Base-by-base conservation (phyloP, 129 eudicot species). In the Heracleum sosnowskyi region DNA sequence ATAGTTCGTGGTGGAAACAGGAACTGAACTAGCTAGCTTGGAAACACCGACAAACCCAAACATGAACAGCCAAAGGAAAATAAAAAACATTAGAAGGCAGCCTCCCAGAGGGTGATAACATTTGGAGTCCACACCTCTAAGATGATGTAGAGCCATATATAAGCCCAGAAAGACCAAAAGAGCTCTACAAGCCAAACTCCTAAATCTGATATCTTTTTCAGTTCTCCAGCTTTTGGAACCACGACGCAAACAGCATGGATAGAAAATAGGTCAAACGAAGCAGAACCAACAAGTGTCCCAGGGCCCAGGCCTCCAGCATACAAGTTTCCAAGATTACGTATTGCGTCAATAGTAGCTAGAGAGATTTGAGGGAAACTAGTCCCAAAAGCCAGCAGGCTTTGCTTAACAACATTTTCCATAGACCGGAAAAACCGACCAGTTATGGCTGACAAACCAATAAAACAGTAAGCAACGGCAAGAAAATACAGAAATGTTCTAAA, bases 291-390 rank as follows among this genome's bases (percentile, higher is more conserved):
- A 80, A 94, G 96, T 34, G 98, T 94, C 77, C 98, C 98, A 64
- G 97, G 98, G 81, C 98, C 98, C 80, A 94, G 86, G 63, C 98
- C 98, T 88, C 97, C 98, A 83, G 98, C 98, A 86, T 90, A 83
- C 45, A 83, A 77, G 20, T 79, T 44, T 0, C 98, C 97, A 42
- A 94, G 51, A 73, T 94, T 94, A 46, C 93, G 79, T 69, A 94
- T 88, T 1, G 97, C 91, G 75, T 94, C 98, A 29, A 94, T 94
- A 5, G 96, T 94, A 22, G 98, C 97, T 77, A 94, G 81, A 78
- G 96, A 91, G 22, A 91, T 94, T 82, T 91, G 98, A 28, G 98
- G 96, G 72, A 94, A 94, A 81, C 98, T 94, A 75, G 98, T 94
- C 12, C 98, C 98, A 84, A 94, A 89, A 75, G 98, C 98, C 83